Percentiles rank a stretch among this genome's conserved stretches.
phyloP scores from a whole-genome alignment of 2,329 filamentous ascomycete species.

The Tolypocladium sp. region DNA sequence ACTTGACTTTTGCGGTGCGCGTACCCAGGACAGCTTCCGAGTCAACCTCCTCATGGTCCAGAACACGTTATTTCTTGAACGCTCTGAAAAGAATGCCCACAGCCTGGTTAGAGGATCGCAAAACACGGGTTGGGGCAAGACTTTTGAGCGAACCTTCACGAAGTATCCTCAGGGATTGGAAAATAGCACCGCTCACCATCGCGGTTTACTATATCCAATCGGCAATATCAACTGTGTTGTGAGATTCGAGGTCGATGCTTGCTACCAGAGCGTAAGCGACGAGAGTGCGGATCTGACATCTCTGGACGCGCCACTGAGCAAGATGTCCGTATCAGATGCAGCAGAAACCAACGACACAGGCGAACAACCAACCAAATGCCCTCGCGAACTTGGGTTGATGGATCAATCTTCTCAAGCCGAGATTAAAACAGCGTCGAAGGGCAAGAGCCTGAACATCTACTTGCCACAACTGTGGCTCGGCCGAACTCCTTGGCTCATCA shows the following conservation, averaged over 20 bases:
- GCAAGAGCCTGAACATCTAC: not conserved
- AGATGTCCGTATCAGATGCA: not conserved
- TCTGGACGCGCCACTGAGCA: not conserved
- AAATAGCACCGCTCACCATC: not conserved
- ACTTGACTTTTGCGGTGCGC: not conserved
- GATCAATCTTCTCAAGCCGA: not conserved
- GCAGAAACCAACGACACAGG: not conserved
- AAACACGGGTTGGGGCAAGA: not conserved
- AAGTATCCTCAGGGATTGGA: not conserved
- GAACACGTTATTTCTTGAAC: not conserved
- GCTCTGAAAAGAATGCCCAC: not conserved
- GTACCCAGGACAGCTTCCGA: not conserved
- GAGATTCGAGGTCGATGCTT: not conserved
- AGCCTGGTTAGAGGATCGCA: not conserved
- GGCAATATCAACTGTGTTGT: not conserved
- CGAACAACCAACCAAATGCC: not conserved
- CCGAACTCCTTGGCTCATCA: conserved; percentile 14
- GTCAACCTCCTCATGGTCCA: not conserved
- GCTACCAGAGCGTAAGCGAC: not conserved
- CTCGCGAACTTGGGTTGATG: not conserved
- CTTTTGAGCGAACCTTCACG: not conserved
- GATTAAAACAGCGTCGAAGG: not conserved
- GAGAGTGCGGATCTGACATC: not conserved
- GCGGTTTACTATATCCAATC: not conserved
- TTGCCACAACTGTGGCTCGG: conserved; percentile 19